Evolutionary conservation across 2,329 filamentous ascomycete species (phyloP).

Genomic region (Cryphonectria japonica): DNA sequence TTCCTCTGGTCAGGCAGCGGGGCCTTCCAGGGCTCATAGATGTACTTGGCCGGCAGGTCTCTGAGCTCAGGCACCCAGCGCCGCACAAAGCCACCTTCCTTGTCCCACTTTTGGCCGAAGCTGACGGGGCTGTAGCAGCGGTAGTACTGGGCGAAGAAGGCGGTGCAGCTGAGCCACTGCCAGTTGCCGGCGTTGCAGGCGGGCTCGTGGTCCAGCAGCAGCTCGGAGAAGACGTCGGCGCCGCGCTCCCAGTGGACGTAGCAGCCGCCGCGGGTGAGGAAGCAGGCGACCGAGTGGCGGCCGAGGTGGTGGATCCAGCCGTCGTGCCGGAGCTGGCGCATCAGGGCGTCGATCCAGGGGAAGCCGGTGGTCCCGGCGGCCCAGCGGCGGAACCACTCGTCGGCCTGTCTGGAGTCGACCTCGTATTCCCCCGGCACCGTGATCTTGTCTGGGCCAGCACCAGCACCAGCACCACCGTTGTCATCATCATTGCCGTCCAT

Average conservation of each 20-base stretch:
- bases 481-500: neutral
- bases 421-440: conserved; percentile 56
- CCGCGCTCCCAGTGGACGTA: conserved; percentile 81
- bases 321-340: conserved; percentile 72
- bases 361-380: conserved; percentile 72
- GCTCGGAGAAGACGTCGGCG: conserved; percentile 77
- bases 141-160: conserved; percentile 75
- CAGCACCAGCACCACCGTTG: too few relatives aligned
- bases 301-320: conserved; percentile 84
- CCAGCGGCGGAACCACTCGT: conserved; percentile 71
- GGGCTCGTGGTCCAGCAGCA: conserved; percentile 74
- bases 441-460: neutral
- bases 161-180: conserved; percentile 78
- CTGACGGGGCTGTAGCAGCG: conserved; percentile 71
- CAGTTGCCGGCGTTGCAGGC: conserved; percentile 77
- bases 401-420: conserved; percentile 64
- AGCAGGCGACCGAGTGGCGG: conserved; percentile 77
- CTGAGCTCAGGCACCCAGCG: conserved; percentile 70
- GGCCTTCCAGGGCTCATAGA: conserved; percentile 81
- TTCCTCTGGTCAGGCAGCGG: conserved; percentile 69
- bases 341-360: conserved; percentile 79
- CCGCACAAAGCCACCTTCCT: conserved; percentile 65
- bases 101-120: conserved; percentile 78
- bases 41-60: conserved; percentile 66
- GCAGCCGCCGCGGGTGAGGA: conserved; percentile 78